Conservation (phyloP, 805 yeast species). For the Nakazawaea pomicola region DNA sequence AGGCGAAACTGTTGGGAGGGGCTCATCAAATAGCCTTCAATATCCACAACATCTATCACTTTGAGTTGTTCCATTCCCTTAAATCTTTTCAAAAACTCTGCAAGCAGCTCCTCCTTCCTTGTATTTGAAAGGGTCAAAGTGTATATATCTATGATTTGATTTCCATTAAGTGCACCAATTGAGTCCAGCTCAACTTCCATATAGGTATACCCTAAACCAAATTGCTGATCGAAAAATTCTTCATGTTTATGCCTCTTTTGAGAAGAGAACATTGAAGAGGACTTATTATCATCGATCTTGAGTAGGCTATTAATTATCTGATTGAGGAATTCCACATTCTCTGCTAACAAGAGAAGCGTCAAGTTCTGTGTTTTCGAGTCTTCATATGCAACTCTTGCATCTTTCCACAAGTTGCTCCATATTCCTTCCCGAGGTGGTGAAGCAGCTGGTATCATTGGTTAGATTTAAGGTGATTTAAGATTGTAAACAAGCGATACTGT, state of each 20-base stretch:
- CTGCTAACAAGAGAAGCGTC: background rate
- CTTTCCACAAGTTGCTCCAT: constrained; percentile 1
- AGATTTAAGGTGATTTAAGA: too few relatives aligned
- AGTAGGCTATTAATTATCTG: constrained; percentile 1
- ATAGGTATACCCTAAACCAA: constrained; percentile 6
- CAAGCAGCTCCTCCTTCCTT: background rate
- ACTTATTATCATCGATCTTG: background rate
- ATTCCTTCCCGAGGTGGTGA: background rate
- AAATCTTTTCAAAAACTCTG: background rate
- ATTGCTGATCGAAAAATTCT: background rate
- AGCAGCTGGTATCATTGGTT: too few relatives aligned
- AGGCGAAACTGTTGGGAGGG: background rate
- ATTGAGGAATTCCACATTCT: background rate
- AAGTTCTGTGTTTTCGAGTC: background rate
- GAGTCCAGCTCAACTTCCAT: background rate
- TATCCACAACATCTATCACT: constrained; percentile 3
- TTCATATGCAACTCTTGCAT: background rate
- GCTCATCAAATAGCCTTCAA: background rate
- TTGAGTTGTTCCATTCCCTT: background rate
- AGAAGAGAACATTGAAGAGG: background rate
- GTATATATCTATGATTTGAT: constrained; percentile 5
- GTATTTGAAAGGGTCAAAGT: background rate
- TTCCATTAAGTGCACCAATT: background rate
- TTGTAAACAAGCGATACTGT: background rate
- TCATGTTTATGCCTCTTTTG: background rate